phyloP scores from a whole-genome alignment of 768 basidiomycete species.

The Thelephora aurantiotincta region DNA sequence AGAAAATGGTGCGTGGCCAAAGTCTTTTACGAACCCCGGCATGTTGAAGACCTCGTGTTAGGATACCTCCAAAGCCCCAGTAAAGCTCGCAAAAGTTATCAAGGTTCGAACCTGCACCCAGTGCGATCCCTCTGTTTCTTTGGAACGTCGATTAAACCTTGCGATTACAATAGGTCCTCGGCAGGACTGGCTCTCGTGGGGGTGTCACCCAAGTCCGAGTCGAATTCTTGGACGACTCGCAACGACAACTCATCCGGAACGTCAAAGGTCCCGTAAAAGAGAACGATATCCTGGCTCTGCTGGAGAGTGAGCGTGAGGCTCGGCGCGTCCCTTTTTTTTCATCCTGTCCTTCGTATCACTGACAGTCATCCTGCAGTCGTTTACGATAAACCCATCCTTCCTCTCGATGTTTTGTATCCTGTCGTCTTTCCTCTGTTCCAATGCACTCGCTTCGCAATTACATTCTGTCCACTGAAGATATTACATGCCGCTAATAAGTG shows the following conservation, averaged over 20 bases:
- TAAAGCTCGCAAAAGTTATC: slow-evolving; percentile 96
- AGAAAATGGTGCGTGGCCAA: background rate
- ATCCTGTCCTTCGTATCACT: too few species aligned
- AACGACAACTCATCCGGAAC: slow-evolving; percentile 94
- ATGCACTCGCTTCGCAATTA: too few species aligned
- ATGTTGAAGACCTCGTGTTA: slow-evolving; percentile 14
- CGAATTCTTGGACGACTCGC: slow-evolving; percentile 96
- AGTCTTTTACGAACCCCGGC: background rate
- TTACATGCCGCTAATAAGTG: too few species aligned
- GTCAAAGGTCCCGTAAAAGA: slow-evolving; percentile 96
- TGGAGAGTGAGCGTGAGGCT: slow-evolving; percentile 98
- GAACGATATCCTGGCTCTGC: slow-evolving; percentile 89
- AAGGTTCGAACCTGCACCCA: slow-evolving; percentile 41
- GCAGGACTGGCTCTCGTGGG: slow-evolving; percentile 96
- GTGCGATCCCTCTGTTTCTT: slow-evolving; percentile 1
- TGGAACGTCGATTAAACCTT: background rate
- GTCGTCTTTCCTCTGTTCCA: too few species aligned
- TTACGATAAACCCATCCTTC: background rate
- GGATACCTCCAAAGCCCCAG: slow-evolving; percentile 84
- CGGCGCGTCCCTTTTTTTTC: slow-evolving; percentile 48
- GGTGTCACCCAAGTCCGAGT: slow-evolving; percentile 99
- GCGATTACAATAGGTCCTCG: slow-evolving; percentile 59
- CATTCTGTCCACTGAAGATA: too few species aligned
- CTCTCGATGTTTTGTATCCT: background rate
- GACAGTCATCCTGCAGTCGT: background rate